A percentile compares a stretch with the other conserved stretches of the same genome.
Conservation (phyloP, 768 basidiomycete species). For the Floccularia luteovirens region DNA sequence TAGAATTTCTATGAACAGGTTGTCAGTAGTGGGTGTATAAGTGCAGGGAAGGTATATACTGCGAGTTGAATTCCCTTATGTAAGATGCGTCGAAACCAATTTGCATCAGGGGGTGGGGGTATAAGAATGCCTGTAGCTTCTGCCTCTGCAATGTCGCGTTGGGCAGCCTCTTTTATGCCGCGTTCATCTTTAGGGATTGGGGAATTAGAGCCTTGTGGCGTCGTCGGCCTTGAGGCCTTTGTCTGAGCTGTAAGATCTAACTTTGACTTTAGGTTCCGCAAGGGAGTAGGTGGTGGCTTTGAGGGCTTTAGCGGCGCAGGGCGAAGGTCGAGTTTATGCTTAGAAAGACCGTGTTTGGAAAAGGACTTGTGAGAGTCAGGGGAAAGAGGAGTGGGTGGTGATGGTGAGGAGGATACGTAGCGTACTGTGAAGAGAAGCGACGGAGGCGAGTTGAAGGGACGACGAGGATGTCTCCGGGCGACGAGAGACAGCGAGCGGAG, state of each 20-base stretch:
- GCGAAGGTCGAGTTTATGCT: slow-evolving; percentile 51
- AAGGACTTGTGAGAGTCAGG: slow-evolving; percentile 6
- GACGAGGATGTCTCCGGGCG: neutral
- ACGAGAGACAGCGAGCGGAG: slow-evolving; percentile 1
- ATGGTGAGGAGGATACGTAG: slow-evolving; percentile 6
- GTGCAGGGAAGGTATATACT: slow-evolving; percentile 18
- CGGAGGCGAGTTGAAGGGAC: slow-evolving; percentile 1
- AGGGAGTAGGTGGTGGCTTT: slow-evolving; percentile 16
- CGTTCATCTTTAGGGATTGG: slow-evolving; percentile 13
- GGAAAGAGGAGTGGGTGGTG: slow-evolving; percentile 4
- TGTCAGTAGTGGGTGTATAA: neutral
- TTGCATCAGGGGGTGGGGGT: slow-evolving; percentile 58
- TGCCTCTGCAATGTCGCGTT: slow-evolving; percentile 60
- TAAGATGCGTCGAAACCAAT: slow-evolving; percentile 40
- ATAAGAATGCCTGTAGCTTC: slow-evolving; percentile 58
- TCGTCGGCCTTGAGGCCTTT: too few relatives aligned
- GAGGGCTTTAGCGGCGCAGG: slow-evolving; percentile 49
- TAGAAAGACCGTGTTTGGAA: slow-evolving; percentile 18
- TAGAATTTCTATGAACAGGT: slow-evolving; percentile 69
- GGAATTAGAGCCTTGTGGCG: too few relatives aligned
- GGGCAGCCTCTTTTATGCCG: slow-evolving; percentile 41
- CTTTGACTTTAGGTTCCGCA: slow-evolving; percentile 11
- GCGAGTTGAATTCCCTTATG: slow-evolving; percentile 42
- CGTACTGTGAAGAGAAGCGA: slow-evolving; percentile 8
- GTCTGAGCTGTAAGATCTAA: too few relatives aligned